These are phyloP conservation scores for Teratosphaeria destructans DNA, from an alignment of 2,329 filamentous ascomycete species.

Conservation along the genomic window DNA sequence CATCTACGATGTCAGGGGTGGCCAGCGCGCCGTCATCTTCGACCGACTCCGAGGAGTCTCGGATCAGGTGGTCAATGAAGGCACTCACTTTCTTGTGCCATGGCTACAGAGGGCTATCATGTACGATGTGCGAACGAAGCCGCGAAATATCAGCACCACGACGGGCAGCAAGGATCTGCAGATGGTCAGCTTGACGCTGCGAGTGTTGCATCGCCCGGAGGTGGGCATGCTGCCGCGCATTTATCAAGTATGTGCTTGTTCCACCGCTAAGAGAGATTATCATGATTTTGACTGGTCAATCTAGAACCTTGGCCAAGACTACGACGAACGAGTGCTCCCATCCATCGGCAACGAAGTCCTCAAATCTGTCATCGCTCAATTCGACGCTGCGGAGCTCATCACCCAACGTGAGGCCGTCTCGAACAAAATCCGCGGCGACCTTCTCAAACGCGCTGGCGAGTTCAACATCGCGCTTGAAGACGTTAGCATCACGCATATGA, in stretches of 20 bases:
- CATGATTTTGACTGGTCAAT: background rate
- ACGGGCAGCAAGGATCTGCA: slow-evolving; percentile 98
- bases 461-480: slow-evolving; percentile 99
- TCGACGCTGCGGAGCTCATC: slow-evolving; percentile 58
- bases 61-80: slow-evolving; percentile 85
- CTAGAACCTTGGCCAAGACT: slow-evolving; percentile 92
- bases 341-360: slow-evolving; percentile 47
- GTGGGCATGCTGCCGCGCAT: slow-evolving; percentile 91
- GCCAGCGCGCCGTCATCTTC: slow-evolving; percentile 93
- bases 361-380: slow-evolving; percentile 44
- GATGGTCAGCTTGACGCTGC: slow-evolving; percentile 97
- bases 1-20: slow-evolving; percentile 95
- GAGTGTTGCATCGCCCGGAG: slow-evolving; percentile 89
- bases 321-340: slow-evolving; percentile 60
- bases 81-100: slow-evolving; percentile 90
- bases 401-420: slow-evolving; percentile 96
- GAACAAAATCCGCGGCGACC: slow-evolving; percentile 83
- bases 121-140: slow-evolving; percentile 96
- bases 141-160: slow-evolving; percentile 92
- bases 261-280: background rate
- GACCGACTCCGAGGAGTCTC: slow-evolving; percentile 87
- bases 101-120: slow-evolving; percentile 93
- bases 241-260: slow-evolving; percentile 71
- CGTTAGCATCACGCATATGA: slow-evolving; percentile 99
- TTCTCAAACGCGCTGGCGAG: slow-evolving; percentile 83